Percentiles rank a stretch among this genome's conserved stretches.
Evolutionary conservation across 148 eudicot species (phyloP).

Genomic region (Rhododendron molle): DNA sequence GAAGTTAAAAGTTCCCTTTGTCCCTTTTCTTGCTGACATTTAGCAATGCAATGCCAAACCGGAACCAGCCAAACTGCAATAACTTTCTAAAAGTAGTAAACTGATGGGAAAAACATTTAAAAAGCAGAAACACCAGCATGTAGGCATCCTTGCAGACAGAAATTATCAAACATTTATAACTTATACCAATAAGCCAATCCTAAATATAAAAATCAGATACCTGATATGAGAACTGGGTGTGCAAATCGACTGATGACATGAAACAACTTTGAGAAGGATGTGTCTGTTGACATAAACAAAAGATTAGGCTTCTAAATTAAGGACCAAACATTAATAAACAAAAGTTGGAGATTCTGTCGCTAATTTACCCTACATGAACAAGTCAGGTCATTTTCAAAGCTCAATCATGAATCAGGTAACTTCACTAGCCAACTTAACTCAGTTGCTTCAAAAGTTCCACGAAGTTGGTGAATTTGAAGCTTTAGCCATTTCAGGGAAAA

Average conservation of each 20-base stretch:
- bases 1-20: not conserved
- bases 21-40: not conserved
- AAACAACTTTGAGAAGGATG: conserved; percentile 86
- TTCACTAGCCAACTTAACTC: not conserved
- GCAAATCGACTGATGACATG: conserved; percentile 79
- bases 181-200: not conserved
- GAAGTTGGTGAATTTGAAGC: not conserved
- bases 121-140: not conserved
- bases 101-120: not conserved
- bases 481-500: not conserved
- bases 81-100: not conserved
- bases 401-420: not conserved
- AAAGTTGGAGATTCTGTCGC: not conserved
- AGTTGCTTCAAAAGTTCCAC: not conserved
- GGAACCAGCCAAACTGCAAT: too few relatives aligned
- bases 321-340: not conserved
- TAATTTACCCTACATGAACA: not conserved
- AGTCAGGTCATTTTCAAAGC: not conserved
- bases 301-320: conserved; percentile 7
- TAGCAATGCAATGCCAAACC: not conserved
- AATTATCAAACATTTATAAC: not conserved
- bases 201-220: conserved; percentile 23
- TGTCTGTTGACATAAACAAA: conserved; percentile 44
- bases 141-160: not conserved
- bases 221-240: conserved; percentile 78